Conservation (phyloP, 1,139 yeast genomes). For the Yamadazyma trypodendri region DNA sequence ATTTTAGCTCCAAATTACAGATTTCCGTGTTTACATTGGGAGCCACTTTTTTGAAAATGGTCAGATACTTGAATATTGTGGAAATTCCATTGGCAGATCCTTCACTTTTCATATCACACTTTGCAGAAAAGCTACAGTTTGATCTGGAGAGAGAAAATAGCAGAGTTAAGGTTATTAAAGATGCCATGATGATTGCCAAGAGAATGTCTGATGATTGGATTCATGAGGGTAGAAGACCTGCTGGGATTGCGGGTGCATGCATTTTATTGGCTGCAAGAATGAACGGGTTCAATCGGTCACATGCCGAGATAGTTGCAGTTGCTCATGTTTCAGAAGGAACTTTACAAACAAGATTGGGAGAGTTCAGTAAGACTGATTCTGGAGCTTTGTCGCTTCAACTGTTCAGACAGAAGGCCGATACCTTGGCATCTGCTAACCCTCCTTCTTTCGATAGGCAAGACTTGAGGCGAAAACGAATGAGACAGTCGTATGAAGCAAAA, state of each 20-base stretch:
- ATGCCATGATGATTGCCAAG: conserved; percentile 83
- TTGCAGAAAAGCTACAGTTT: conserved; percentile 82
- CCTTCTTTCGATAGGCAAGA: conserved; percentile 71
- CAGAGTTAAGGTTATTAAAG: conserved; percentile 73
- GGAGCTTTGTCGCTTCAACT: conserved; percentile 71
- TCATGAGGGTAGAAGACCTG: conserved; percentile 94
- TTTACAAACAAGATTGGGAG: conserved; percentile 82
- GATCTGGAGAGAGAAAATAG: conserved; percentile 44
- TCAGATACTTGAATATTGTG: conserved; percentile 72
- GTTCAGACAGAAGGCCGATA: conserved; percentile 51
- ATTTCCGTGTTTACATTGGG: conserved; percentile 94
- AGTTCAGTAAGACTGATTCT: conserved; percentile 76
- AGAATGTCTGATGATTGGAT: conserved; percentile 96
- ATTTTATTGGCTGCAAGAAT: conserved; percentile 88
- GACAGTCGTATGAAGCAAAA: conserved; percentile 5
- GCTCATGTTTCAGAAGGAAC: conserved; percentile 96
- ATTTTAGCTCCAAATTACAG: conserved; percentile 84
- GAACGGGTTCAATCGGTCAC: conserved; percentile 91
- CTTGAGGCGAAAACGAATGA: conserved; percentile 19
- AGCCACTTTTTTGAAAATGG: conserved; percentile 90
- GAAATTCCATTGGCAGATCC: conserved; percentile 90
- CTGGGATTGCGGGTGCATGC: conserved; percentile 98
- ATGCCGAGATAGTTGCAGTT: conserved; percentile 90
- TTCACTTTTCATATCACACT: conserved; percentile 87
- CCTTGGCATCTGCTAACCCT: conserved; percentile 60